These are phyloP conservation scores for Ormosia semicastrata DNA, from an alignment of 306 rosid species.

Conservation along the genomic window DNA sequence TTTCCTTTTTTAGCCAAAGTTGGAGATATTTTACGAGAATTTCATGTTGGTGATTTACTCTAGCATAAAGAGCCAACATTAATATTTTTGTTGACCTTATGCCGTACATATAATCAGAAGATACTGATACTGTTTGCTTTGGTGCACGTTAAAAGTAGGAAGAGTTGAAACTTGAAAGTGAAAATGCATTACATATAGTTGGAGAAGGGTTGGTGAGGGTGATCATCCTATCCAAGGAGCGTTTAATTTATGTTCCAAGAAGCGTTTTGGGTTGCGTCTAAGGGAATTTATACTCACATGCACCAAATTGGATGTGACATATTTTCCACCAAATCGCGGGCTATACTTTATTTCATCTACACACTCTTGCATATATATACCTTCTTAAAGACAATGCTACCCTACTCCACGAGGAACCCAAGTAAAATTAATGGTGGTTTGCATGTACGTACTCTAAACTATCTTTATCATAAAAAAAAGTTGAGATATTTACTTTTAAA, in stretches of 20 bases:
- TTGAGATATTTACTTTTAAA: not conserved
- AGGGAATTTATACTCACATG: not conserved
- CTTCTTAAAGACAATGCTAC: not conserved
- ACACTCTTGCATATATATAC: not conserved
- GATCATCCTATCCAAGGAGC: not conserved
- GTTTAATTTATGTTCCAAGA: not conserved
- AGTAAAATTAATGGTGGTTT: not conserved
- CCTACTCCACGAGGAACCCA: not conserved
- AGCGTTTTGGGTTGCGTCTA: not conserved
- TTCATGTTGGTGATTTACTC: not conserved
- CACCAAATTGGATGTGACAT: conserved; percentile 13
- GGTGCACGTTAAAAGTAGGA: not conserved
- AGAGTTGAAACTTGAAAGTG: conserved; percentile 1
- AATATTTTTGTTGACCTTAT: not conserved
- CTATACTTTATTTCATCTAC: not conserved
- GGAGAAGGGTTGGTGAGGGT: conserved; percentile 18
- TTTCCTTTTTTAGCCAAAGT: not conserved
- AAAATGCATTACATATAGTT: not conserved
- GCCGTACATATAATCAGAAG: not conserved
- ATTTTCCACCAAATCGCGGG: conserved; percentile 28
- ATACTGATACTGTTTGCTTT: not conserved
- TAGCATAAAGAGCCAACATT: not conserved
- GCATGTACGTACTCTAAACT: not conserved
- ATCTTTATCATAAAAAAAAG: not conserved
- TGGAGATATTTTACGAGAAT: not conserved